Percentiles rank a stretch among this genome's conserved stretches.
Evolutionary conservation across 306 rosid species (phyloP).

Genomic region (Senna siamea): DNA sequence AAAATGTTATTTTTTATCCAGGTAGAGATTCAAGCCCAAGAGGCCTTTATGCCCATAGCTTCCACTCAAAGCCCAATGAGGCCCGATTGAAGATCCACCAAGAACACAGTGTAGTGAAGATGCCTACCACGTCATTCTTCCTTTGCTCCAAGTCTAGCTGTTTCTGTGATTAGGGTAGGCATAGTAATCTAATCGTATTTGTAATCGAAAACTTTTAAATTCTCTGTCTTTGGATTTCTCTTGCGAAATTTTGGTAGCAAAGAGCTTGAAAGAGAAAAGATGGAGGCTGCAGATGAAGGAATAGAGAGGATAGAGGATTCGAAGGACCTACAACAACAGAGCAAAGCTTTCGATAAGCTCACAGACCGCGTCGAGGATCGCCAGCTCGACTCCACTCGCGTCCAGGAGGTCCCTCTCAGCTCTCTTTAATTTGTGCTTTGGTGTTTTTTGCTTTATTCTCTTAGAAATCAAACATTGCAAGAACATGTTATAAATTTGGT

Average conservation of each 20-base stretch:
- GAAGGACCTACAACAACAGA: slow-evolving; percentile 90
- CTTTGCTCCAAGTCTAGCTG: not conserved
- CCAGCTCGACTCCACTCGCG: slow-evolving; percentile 95
- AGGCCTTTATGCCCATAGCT: not conserved
- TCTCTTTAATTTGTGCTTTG: not conserved
- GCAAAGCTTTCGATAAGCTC: slow-evolving; percentile 94
- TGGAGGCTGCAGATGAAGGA: slow-evolving; percentile 88
- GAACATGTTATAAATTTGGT: not conserved
- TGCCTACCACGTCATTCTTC: not conserved
- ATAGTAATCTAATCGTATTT: not conserved
- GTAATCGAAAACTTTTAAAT: not conserved
- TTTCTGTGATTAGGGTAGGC: not conserved
- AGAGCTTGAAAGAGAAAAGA: slow-evolving; percentile 28
- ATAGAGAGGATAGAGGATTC: slow-evolving; percentile 71
- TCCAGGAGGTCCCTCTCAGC: slow-evolving; percentile 62
- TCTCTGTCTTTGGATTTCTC: not conserved
- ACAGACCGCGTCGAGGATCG: slow-evolving; percentile 99
- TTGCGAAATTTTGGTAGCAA: slow-evolving; percentile 6
- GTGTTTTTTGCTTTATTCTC: not conserved
- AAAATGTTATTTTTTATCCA: no score
- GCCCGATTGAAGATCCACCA: not conserved
- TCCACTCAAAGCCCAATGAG: not conserved
- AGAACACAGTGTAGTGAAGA: no score
- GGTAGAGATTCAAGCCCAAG: not conserved
- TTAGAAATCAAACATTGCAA: not conserved